phyloP scores from a whole-genome alignment of 2,329 filamentous ascomycete genomes.

The Harringtonia aguacate region DNA sequence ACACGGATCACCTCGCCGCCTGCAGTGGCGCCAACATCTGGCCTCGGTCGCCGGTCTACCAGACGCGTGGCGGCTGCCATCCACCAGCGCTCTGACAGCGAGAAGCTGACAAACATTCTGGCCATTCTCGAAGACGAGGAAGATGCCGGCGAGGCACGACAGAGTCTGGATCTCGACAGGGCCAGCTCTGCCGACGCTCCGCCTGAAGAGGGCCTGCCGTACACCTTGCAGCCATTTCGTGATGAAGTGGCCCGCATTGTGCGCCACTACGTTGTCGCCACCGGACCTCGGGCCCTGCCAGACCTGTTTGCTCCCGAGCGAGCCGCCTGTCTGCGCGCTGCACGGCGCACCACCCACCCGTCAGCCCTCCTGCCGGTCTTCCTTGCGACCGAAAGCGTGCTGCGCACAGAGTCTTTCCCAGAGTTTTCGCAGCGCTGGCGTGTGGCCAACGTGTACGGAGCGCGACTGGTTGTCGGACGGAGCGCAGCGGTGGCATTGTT shows the following conservation, averaged over 20 bases:
- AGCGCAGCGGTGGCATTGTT: conserved; percentile 14
- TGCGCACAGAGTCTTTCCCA: conserved; percentile 26
- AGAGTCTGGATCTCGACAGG: too few relatives aligned
- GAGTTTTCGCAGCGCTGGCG: conserved; percentile 26
- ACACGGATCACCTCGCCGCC: too few relatives aligned
- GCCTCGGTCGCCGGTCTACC: too few relatives aligned
- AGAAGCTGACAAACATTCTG: conserved; percentile 22
- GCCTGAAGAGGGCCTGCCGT: not conserved
- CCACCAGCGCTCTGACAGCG: conserved; percentile 19
- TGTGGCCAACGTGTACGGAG: conserved; percentile 25
- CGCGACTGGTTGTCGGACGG: conserved; percentile 20
- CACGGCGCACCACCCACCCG: conserved; percentile 31
- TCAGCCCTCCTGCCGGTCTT: conserved; percentile 29
- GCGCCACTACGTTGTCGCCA: conserved; percentile 24
- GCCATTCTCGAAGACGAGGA: conserved; percentile 18
- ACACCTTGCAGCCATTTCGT: conserved; percentile 28
- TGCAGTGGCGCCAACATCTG: too few relatives aligned
- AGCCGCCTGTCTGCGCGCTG: conserved; percentile 25
- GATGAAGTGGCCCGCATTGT: conserved; percentile 25
- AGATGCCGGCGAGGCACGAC: not conserved
- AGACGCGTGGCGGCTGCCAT: conserved; percentile 12
- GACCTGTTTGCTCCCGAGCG: conserved; percentile 26
- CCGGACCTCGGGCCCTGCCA: conserved; percentile 22
- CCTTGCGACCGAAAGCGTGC: conserved; percentile 22
- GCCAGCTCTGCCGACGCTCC: not conserved